Evolutionary conservation across 2,329 filamentous ascomycete genomes (phyloP).

Genomic region (Podosphaera fusca): DNA sequence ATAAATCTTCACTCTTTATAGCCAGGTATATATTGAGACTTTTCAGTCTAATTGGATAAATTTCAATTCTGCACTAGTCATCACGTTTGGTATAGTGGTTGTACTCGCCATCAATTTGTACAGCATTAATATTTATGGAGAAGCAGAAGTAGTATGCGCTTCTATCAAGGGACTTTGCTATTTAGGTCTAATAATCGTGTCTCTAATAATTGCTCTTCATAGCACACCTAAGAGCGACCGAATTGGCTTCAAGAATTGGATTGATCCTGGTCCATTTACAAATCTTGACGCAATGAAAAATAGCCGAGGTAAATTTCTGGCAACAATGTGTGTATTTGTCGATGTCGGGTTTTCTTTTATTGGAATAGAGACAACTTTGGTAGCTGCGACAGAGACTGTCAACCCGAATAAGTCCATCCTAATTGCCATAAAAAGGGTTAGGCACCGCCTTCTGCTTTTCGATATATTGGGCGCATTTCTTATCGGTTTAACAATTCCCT

Average conservation of each 20-base stretch:
- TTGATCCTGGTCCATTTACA: conserved; percentile 42
- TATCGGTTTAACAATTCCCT: conserved; percentile 48
- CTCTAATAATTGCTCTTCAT: conserved; percentile 63
- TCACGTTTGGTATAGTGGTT: conserved; percentile 21
- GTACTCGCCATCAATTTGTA: conserved; percentile 28
- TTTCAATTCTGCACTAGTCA: conserved; percentile 10
- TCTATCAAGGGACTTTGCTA: conserved; percentile 32
- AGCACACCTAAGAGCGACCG: conserved; percentile 51
- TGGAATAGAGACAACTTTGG: conserved; percentile 22
- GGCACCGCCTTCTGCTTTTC: conserved; percentile 54
- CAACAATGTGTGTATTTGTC: conserved; percentile 35
- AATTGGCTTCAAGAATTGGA: conserved; percentile 51
- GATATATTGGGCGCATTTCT: conserved; percentile 52
- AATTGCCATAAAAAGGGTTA: conserved; percentile 54
- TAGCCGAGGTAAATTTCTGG: conserved; percentile 45
- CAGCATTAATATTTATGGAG: conserved; percentile 32
- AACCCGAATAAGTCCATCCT: conserved; percentile 49
- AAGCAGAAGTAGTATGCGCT: conserved; percentile 38
- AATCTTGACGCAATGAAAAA: conserved; percentile 32
- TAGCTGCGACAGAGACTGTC: conserved; percentile 42
- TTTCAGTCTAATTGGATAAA: not conserved
- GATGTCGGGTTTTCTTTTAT: conserved; percentile 26
- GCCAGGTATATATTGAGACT: no score
- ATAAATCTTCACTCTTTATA: conserved; percentile 48
- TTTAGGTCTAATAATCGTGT: conserved; percentile 48